These are phyloP conservation scores for Zygosaccharomyces sapae DNA, from an alignment of 1,139 yeast genomes.

Conservation along the genomic window DNA sequence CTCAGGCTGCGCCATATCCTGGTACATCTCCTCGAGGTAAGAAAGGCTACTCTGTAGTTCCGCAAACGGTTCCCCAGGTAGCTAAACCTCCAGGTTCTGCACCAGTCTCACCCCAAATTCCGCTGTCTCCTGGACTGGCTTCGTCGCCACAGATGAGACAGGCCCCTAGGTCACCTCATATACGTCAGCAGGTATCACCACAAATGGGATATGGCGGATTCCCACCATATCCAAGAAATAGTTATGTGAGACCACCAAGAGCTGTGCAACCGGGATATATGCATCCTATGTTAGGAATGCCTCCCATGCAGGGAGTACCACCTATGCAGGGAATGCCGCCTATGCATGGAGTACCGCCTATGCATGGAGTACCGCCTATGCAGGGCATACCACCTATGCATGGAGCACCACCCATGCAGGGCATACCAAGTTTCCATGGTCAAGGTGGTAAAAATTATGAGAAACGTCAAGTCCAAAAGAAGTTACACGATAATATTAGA, in stretches of 20 bases:
- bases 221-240: not conserved
- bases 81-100: not conserved
- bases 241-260: not conserved
- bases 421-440: slow-evolving; percentile 4
- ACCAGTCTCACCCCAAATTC: slow-evolving; percentile 1
- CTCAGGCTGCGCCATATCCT: not conserved
- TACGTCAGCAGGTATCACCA: slow-evolving; percentile 1
- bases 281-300: not conserved
- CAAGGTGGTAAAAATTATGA: slow-evolving; percentile 4
- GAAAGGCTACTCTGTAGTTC: not conserved
- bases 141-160: slow-evolving; percentile 6
- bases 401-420: slow-evolving; percentile 3
- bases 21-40: not conserved
- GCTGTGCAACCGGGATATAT: not conserved
- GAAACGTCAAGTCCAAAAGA: slow-evolving; percentile 32
- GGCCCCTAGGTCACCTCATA: not conserved
- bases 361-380: not conserved
- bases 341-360: too few relatives aligned
- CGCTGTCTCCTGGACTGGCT: slow-evolving; percentile 1
- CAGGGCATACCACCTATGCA: too few relatives aligned
- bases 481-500: slow-evolving; percentile 32
- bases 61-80: slow-evolving; percentile 3
- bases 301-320: not conserved
- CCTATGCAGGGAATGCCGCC: not conserved
- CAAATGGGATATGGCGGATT: slow-evolving; percentile 3